Percentiles rank a stretch among this genome's conserved stretches.
Evolutionary conservation across 345 rosid species (phyloP).

Genomic region (Eucalyptus shirleyi): DNA sequence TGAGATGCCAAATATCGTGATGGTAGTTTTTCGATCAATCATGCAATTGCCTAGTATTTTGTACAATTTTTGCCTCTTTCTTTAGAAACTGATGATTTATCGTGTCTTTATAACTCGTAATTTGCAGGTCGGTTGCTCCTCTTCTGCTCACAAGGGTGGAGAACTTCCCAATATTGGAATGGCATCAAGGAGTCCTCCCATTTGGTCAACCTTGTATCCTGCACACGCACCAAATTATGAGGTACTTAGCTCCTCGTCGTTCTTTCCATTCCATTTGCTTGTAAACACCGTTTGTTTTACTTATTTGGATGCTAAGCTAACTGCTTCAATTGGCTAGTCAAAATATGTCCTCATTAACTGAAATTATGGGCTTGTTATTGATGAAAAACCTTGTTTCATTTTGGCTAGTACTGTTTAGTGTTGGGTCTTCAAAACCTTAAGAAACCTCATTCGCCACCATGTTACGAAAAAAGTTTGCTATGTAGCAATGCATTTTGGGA

Average conservation of each 20-base stretch:
- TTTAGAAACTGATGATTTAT: background rate
- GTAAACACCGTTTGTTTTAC: background rate
- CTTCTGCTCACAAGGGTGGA: background rate
- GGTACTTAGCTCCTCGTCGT: slow-evolving; percentile 8
- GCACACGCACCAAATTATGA: slow-evolving; percentile 1
- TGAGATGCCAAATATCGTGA: slow-evolving; percentile 3
- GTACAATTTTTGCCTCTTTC: background rate
- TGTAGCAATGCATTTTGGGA: background rate
- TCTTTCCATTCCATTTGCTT: background rate
- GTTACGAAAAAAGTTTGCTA: background rate
- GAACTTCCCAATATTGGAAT: background rate
- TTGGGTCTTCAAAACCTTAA: background rate
- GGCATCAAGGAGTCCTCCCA: slow-evolving; percentile 6
- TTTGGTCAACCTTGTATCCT: slow-evolving; percentile 10
- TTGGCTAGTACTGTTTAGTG: background rate
- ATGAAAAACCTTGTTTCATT: background rate
- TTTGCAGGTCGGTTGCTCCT: slow-evolving; percentile 13
- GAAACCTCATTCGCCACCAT: background rate
- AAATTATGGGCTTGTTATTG: background rate
- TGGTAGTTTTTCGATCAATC: background rate
- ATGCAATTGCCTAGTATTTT: background rate
- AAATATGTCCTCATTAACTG: background rate
- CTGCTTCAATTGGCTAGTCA: background rate
- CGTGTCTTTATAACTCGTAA: background rate
- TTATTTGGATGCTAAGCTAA: background rate